phyloP scores from a whole-genome alignment of 1,284 basidiomycete genomes.

The Microbotryomycetes sp. region DNA sequence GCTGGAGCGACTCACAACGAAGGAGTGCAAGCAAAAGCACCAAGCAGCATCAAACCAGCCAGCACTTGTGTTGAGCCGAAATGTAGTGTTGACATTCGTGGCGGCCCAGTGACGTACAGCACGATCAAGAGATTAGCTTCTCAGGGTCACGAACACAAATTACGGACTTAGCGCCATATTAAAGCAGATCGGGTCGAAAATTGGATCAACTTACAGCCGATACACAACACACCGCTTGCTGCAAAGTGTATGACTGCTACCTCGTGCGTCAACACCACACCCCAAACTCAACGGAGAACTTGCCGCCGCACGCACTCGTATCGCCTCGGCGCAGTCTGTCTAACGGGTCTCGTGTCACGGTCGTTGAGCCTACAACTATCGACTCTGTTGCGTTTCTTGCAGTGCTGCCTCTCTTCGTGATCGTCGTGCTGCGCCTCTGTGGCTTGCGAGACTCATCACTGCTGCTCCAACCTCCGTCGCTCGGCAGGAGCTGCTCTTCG shows the following conservation, averaged over 20 bases:
- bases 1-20: not conserved
- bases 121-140: constrained; percentile 16
- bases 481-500: too few species aligned
- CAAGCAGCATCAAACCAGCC: constrained; percentile 1
- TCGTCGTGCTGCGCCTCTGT: too few species aligned
- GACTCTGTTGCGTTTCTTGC: too few species aligned
- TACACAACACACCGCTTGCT: not conserved
- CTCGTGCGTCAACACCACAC: too few species aligned
- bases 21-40: not conserved
- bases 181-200: not conserved
- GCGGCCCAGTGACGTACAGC: constrained; percentile 21
- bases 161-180: too few species aligned
- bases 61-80: constrained; percentile 8
- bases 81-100: not conserved
- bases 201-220: not conserved
- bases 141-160: not conserved
- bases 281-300: too few species aligned
- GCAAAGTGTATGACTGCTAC: not conserved
- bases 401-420: too few species aligned
- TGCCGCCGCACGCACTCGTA: not conserved
- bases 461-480: too few species aligned
- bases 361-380: not conserved
- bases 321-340: not conserved
- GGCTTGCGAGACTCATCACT: too few species aligned
- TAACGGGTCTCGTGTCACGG: not conserved